These are phyloP conservation scores for Gynochthodes officinalis DNA, from an alignment of 257 asterid species.

Conservation along the genomic window DNA sequence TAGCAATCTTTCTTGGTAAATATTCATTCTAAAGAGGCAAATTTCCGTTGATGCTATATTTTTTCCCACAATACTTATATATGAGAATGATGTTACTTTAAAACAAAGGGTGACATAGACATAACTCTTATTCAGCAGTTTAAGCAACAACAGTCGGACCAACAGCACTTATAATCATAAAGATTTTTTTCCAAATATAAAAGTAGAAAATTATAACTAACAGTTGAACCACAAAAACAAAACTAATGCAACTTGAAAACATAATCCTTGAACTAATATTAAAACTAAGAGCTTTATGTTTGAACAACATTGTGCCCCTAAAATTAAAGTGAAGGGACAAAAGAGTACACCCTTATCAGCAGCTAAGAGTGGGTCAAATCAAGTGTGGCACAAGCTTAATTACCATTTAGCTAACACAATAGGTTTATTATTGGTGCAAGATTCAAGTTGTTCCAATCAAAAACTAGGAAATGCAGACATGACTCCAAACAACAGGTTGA, in stretches of 20 bases:
- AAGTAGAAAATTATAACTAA: background rate
- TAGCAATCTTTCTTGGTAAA: background rate
- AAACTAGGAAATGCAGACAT: background rate
- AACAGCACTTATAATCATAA: constrained; percentile 1
- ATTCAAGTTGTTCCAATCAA: background rate
- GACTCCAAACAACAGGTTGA: background rate
- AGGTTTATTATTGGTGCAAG: background rate
- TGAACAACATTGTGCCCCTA: background rate
- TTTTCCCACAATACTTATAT: background rate
- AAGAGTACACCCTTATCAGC: background rate
- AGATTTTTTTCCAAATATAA: background rate
- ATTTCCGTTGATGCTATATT: background rate
- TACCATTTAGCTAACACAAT: background rate
- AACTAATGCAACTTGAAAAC: background rate
- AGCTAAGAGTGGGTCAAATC: background rate
- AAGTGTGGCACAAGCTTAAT: background rate
- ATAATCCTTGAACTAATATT: background rate
- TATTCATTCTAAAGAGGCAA: background rate
- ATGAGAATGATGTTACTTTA: background rate
- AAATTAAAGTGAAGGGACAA: background rate
- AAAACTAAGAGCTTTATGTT: background rate
- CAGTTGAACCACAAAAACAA: background rate
- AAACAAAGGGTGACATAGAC: background rate
- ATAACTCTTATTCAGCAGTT: background rate
- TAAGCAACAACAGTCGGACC: background rate